Conservation (phyloP, 345 rosid species). For the Pistacia integerrima region DNA sequence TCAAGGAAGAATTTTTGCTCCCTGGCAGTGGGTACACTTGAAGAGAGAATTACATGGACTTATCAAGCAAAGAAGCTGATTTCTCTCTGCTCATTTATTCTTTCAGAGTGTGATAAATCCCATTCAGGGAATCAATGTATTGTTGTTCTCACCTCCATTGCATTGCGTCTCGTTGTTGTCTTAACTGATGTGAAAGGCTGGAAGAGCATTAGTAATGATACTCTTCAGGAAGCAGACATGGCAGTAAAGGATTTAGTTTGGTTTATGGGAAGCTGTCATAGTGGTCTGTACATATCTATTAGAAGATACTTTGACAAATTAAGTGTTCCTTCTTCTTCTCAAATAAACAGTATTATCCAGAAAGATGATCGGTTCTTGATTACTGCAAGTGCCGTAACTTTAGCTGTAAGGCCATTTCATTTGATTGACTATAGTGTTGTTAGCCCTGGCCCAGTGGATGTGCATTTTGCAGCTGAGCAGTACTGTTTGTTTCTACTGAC, state of each 20-base stretch:
- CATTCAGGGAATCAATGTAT: constrained; percentile 42
- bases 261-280: constrained; percentile 65
- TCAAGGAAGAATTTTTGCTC: constrained; percentile 64
- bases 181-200: constrained; percentile 79
- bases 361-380: constrained; percentile 73
- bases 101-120: constrained; percentile 51
- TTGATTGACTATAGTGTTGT: constrained; percentile 29
- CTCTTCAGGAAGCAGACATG: constrained; percentile 46
- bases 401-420: constrained; percentile 86
- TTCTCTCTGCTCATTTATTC: constrained; percentile 65
- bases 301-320: constrained; percentile 60
- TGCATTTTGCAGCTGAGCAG: constrained; percentile 48
- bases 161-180: constrained; percentile 65
- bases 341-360: constrained; percentile 32
- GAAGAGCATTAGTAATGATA: constrained; percentile 47
- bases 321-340: constrained; percentile 32
- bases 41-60: constrained; percentile 72
- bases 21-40: constrained; percentile 52
- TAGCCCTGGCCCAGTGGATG: constrained; percentile 30
- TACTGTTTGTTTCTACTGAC: constrained; percentile 67
- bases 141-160: constrained; percentile 53
- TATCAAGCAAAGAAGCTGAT: constrained; percentile 70
- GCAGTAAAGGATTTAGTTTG: constrained; percentile 59
- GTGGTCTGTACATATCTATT: constrained; percentile 68
- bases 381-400: constrained; percentile 74